Base-by-base conservation (phyloP, 2,329 filamentous ascomycete species). In the Aspergillus latus region DNA sequence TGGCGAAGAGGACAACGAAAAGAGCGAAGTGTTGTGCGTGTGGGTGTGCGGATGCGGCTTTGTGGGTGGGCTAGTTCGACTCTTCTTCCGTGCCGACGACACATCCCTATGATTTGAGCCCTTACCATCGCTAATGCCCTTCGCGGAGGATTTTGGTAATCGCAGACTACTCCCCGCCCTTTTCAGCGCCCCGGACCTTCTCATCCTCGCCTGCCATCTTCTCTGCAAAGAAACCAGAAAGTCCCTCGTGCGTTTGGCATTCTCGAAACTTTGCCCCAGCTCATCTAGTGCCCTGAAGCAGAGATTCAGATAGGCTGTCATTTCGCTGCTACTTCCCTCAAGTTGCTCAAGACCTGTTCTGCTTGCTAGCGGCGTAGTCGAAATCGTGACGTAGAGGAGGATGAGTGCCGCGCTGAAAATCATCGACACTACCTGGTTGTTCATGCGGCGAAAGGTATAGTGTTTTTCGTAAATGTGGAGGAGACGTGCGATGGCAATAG, bases 401-500 rank as follows among this genome's bases (percentile, higher is more conserved):
- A 74, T 74, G 4, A 78, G 64, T 1, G 75, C 75, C 1, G 76
- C 75, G 11, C 73, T 76, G 61, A 76, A 77, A 11, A 76, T 75
- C 15, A 78, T 75, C n/a, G 72, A 70, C 8, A 77, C 74, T 0
- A 74, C 73, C 49, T 77, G 70, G 56, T 76, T 73, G 62, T 77
- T 77, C 64, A 76, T 74, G 15, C 71, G 66, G 21, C 72, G 70
- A 66, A 77, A 75, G 1, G 73, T 73, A 57, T 76, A 78, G 29
- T 71, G 66, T 13, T 68, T 71, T 44, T 76, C 74, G 58, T 78
- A 78, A 4, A 74, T 64, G 15, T 70, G 68, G 11, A 78, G 68
- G 0, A 79, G 66, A 2, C 69, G 64, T 13, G 76, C 72, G 13
- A 78, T 70, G 8, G 71, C 68, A 3, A 65, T 72, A 1, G 76